Conservation (phyloP, 352 stramenopile species). For the Phytophthora megakarya region DNA sequence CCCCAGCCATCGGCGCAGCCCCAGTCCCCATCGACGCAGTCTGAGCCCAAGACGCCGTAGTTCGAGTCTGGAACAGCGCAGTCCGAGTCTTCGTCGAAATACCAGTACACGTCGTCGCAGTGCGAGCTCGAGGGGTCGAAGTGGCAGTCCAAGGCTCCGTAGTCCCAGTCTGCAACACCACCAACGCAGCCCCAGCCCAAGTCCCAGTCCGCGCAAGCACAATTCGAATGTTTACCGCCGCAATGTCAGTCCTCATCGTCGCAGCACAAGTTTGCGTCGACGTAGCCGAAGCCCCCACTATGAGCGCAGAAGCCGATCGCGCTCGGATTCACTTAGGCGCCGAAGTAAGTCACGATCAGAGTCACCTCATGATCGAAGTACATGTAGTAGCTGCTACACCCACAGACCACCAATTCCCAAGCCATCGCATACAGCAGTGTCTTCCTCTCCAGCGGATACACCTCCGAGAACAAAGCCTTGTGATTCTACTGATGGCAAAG, state of each 20-base stretch:
- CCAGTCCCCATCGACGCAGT: slow-evolving; percentile 6
- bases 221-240: slow-evolving; percentile 12
- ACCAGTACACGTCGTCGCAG: slow-evolving; percentile 4
- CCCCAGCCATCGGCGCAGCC: slow-evolving; percentile 10
- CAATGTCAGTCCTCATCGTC: slow-evolving; percentile 17
- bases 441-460: neutral
- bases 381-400: slow-evolving; percentile 9
- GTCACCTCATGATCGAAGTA: slow-evolving; percentile 31
- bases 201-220: slow-evolving; percentile 6
- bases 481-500: slow-evolving; percentile 1
- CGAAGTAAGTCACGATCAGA: slow-evolving; percentile 25
- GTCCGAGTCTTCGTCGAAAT: slow-evolving; percentile 3
- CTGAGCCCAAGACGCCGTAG: slow-evolving; percentile 4
- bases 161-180: slow-evolving; percentile 10
- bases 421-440: neutral
- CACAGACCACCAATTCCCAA: slow-evolving; percentile 9
- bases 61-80: slow-evolving; percentile 11
- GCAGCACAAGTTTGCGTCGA: slow-evolving; percentile 16
- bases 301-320: slow-evolving; percentile 27
- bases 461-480: slow-evolving; percentile 4
- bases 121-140: slow-evolving; percentile 1
- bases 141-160: neutral
- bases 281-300: slow-evolving; percentile 18
- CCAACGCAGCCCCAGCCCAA: neutral
- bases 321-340: slow-evolving; percentile 19